Conservation (phyloP, 345 rosid species). For the Iberis pinnata region DNA sequence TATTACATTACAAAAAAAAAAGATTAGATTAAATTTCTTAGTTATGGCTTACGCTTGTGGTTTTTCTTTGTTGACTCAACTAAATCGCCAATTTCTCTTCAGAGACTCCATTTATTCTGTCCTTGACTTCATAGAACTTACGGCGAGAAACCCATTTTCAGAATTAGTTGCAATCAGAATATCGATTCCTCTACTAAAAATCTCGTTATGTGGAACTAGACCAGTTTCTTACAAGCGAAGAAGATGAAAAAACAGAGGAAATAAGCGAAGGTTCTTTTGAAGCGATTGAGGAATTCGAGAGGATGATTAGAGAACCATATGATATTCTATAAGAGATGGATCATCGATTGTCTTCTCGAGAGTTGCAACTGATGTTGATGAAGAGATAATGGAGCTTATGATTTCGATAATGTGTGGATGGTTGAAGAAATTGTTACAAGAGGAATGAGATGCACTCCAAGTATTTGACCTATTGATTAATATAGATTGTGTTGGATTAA, state of each 20-base stretch:
- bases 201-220: slow-evolving; percentile 59
- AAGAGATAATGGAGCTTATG: slow-evolving; percentile 92
- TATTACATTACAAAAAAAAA: too few species aligned
- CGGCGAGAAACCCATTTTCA: slow-evolving; percentile 17
- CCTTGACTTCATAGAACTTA: too few species aligned
- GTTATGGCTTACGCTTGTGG: slow-evolving; percentile 42
- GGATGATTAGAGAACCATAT: slow-evolving; percentile 83
- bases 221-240: slow-evolving; percentile 51
- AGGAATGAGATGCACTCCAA: slow-evolving; percentile 49
- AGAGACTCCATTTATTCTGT: slow-evolving; percentile 13
- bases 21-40: not conserved
- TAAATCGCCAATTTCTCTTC: slow-evolving; percentile 29
- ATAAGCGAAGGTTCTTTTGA: slow-evolving; percentile 76
- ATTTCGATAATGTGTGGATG: slow-evolving; percentile 85
- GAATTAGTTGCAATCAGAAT: slow-evolving; percentile 35
- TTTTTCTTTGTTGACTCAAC: slow-evolving; percentile 36
- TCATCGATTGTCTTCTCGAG: slow-evolving; percentile 63
- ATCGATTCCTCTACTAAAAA: slow-evolving; percentile 21
- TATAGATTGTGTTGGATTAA: slow-evolving; percentile 87
- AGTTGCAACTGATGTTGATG: slow-evolving; percentile 72
- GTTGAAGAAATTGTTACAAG: slow-evolving; percentile 69
- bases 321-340: slow-evolving; percentile 88
- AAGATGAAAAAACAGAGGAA: slow-evolving; percentile 46
- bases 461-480: slow-evolving; percentile 72
- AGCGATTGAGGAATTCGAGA: slow-evolving; percentile 82